Evolutionary conservation across 2,329 filamentous ascomycete genomes (phyloP).

Genomic region (Aspergillus brasiliensis): DNA sequence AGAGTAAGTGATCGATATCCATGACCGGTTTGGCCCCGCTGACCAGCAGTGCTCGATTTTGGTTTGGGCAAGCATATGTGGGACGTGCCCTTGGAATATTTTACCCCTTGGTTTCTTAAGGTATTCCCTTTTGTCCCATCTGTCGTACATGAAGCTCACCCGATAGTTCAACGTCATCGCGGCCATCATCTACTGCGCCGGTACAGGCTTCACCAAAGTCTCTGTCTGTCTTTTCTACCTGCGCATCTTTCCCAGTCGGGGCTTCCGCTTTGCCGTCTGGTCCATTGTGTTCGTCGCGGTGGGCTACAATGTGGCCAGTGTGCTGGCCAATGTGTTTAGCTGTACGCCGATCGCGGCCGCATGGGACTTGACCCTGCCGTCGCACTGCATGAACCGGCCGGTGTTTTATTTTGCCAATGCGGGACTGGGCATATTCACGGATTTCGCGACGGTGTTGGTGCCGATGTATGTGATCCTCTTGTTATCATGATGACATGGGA

Average conservation of each 20-base stretch:
- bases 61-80: conserved; percentile 33
- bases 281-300: conserved; percentile 26
- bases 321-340: conserved; percentile 30
- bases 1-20: conserved; percentile 21
- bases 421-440: conserved; percentile 31
- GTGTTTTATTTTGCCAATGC: conserved; percentile 35
- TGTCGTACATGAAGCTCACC: not conserved
- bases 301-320: conserved; percentile 30
- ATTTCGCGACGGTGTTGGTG: conserved; percentile 32
- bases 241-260: conserved; percentile 32
- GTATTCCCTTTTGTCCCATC: conserved; percentile 13
- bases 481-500: not conserved
- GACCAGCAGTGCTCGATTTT: conserved; percentile 27
- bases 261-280: conserved; percentile 28
- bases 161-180: conserved; percentile 29
- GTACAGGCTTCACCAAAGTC: conserved; percentile 33
- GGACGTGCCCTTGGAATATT: conserved; percentile 24
- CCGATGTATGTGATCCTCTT: conserved; percentile 26
- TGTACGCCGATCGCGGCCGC: conserved; percentile 29
- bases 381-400: conserved; percentile 30
- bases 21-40: not conserved
- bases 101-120: conserved; percentile 28
- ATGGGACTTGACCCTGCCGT: conserved; percentile 28
- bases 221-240: conserved; percentile 35
- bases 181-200: conserved; percentile 33